These are phyloP conservation scores for Metarhizium album DNA, from an alignment of 2,329 filamentous ascomycete genomes.

Conservation along the genomic window DNA sequence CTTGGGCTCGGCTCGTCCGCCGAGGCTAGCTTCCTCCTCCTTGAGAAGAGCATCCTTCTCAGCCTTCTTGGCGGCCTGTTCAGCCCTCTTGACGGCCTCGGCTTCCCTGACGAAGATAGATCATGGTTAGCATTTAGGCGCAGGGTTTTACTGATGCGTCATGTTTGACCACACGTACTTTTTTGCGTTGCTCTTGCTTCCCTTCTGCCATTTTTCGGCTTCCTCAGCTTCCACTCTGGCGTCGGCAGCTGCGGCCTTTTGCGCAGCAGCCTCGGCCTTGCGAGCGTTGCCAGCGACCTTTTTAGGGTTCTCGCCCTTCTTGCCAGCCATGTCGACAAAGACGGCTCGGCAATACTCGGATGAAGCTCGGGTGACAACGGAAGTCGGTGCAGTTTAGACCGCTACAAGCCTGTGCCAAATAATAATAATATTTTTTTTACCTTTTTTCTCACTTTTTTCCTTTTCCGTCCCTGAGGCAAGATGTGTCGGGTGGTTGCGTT, in stretches of 20 bases:
- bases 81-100: conserved; percentile 57
- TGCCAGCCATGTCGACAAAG: conserved; percentile 50
- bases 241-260: conserved; percentile 64
- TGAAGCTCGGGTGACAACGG: neutral
- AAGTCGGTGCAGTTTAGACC: neutral
- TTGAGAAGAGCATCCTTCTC: conserved; percentile 75
- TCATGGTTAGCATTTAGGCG: neutral
- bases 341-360: conserved; percentile 5
- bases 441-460: no score
- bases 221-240: conserved; percentile 57
- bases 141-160: neutral
- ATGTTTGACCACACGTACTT: conserved; percentile 48
- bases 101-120: conserved; percentile 19
- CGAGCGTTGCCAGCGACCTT: conserved; percentile 83
- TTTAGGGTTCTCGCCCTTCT: conserved; percentile 76
- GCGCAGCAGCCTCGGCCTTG: conserved; percentile 79
- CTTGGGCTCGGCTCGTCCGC: conserved; percentile 51
- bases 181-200: conserved; percentile 74
- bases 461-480: neutral
- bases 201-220: conserved; percentile 71
- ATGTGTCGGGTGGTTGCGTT: conserved; percentile 1
- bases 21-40: conserved; percentile 64
- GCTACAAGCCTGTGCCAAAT: neutral
- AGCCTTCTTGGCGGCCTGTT: conserved; percentile 84
- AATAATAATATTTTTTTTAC: no score